These are phyloP conservation scores for Yamadazyma philogaea DNA, from an alignment of 805 yeast genomes.

Conservation along the genomic window DNA sequence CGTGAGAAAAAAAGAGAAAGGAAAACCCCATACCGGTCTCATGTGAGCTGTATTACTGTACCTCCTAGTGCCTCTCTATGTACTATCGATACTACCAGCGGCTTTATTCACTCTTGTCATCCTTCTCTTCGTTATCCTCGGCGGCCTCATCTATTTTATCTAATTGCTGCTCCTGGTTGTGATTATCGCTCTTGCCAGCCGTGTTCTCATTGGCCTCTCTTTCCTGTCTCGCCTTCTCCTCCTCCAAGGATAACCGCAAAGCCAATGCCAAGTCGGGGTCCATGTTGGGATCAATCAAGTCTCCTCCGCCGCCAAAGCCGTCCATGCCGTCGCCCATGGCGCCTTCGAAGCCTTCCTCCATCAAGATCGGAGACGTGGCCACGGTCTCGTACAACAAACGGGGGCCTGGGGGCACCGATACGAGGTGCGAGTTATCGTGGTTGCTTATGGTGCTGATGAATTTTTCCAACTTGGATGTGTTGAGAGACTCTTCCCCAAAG, in stretches of 20 bases:
- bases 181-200: slow-evolving; percentile 18
- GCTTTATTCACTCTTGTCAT: slow-evolving; percentile 22
- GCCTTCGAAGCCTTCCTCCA: slow-evolving; percentile 58
- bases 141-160: slow-evolving; percentile 30
- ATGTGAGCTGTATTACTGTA: not conserved
- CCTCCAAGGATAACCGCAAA: slow-evolving; percentile 88
- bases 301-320: slow-evolving; percentile 40
- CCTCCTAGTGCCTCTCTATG: not conserved
- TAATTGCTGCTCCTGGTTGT: slow-evolving; percentile 18
- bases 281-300: slow-evolving; percentile 70
- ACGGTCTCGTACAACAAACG: slow-evolving; percentile 78
- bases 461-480: slow-evolving; percentile 74
- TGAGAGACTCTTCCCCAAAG: slow-evolving; percentile 83
- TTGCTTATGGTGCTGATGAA: slow-evolving; percentile 72
- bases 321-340: slow-evolving; percentile 40
- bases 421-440: slow-evolving; percentile 75
- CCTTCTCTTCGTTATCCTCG: slow-evolving; percentile 20
- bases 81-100: slow-evolving; percentile 1
- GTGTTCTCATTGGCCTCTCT: slow-evolving; percentile 49
- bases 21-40: too few relatives aligned
- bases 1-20: not conserved
- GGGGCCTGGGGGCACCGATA: slow-evolving; percentile 87
- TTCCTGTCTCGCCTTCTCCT: slow-evolving; percentile 89
- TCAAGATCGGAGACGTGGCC: slow-evolving; percentile 69
- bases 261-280: slow-evolving; percentile 98